Percentiles rank a stretch among this genome's conserved stretches.
Conservation (phyloP, 1,284 basidiomycete species). For the Ceratobasidium sp. region DNA sequence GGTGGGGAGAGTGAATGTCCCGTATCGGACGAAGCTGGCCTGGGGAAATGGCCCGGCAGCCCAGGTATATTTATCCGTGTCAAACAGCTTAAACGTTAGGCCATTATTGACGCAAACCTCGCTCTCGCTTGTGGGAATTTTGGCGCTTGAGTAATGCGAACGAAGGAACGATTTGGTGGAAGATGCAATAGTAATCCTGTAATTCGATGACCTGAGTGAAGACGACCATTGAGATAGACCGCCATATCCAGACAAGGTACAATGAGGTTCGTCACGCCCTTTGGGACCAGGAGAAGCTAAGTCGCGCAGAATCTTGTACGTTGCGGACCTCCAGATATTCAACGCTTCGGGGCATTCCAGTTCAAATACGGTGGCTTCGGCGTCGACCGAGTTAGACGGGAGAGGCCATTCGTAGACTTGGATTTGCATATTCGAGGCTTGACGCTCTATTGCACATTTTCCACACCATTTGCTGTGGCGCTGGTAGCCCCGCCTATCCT, state of each 20-base stretch:
- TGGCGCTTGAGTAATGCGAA: conserved; percentile 59
- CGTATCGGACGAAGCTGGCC: conserved; percentile 52
- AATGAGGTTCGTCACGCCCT: not conserved
- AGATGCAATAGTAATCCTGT: conserved; percentile 60
- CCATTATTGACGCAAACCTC: conserved; percentile 59
- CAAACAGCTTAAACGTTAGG: conserved; percentile 54
- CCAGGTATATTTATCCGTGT: conserved; percentile 44
- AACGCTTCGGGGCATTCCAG: conserved; percentile 61
- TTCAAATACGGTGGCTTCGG: conserved; percentile 63
- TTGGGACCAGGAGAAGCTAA: not conserved
- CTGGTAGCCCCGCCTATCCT: not conserved
- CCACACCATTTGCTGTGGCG: conserved; percentile 49
- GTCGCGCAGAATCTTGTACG: conserved; percentile 57
- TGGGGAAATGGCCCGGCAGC: conserved; percentile 45
- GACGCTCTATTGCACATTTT: conserved; percentile 57
- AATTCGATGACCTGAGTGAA: not conserved
- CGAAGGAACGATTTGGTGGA: conserved; percentile 60
- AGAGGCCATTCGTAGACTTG: conserved; percentile 67
- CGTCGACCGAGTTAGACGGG: conserved; percentile 54
- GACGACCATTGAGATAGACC: not conserved
- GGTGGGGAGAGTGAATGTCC: conserved; percentile 56
- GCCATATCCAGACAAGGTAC: not conserved
- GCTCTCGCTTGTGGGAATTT: conserved; percentile 54
- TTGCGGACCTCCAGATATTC: conserved; percentile 63
- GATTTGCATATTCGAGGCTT: conserved; percentile 58